These are phyloP conservation scores for Zoysia matrella DNA, from an alignment of 202 grass and related monocot species.

Conservation along the genomic window DNA sequence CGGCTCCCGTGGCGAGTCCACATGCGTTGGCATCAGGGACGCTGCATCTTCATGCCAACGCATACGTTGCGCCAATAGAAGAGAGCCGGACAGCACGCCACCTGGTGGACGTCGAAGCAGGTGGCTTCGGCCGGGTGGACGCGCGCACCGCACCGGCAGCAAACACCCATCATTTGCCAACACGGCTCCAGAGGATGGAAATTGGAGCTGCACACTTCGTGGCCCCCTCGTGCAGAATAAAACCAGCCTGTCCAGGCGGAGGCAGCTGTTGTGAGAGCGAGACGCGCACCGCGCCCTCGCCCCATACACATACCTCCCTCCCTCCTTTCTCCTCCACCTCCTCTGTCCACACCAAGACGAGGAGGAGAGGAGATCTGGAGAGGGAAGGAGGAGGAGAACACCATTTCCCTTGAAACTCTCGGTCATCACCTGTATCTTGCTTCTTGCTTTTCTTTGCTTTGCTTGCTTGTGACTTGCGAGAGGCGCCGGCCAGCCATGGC, in stretches of 20 bases:
- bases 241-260: constrained; percentile 53
- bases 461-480: neutral
- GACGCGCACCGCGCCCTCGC: constrained; percentile 39
- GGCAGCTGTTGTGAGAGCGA: constrained; percentile 34
- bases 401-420: constrained; percentile 9
- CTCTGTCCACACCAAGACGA: constrained; percentile 28
- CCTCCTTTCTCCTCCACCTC: neutral
- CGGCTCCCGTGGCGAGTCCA: constrained; percentile 1
- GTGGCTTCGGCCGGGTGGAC: neutral
- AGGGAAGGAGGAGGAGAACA: constrained; percentile 2
- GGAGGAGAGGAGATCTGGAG: constrained; percentile 46
- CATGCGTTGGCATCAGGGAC: neutral
- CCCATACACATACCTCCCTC: constrained; percentile 24
- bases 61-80: neutral
- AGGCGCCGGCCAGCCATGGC: constrained; percentile 61
- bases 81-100: constrained; percentile 12
- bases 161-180: constrained; percentile 53
- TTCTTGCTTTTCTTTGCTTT: neutral
- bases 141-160: constrained; percentile 37
- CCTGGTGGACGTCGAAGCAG: constrained; percentile 40
- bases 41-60: constrained; percentile 1
- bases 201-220: constrained; percentile 32
- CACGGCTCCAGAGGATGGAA: constrained; percentile 38
- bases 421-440: neutral
- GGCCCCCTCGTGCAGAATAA: constrained; percentile 45